Evolutionary conservation across 2,329 filamentous ascomycete genomes (phyloP).

Genomic region (Paracoccidioides brasiliensis): DNA sequence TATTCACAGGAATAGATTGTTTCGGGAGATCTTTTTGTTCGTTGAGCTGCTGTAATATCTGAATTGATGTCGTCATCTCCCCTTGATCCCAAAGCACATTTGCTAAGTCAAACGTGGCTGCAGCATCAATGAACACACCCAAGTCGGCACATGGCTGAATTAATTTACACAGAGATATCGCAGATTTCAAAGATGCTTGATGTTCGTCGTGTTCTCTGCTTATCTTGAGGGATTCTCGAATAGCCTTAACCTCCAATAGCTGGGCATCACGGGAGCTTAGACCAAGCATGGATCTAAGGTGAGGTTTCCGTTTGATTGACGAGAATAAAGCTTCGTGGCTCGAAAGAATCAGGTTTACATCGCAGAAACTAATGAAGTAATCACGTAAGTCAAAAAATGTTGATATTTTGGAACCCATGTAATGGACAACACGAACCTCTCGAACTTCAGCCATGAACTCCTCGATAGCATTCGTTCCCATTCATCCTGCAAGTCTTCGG

Average conservation of each 20-base stretch:
- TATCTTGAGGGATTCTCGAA: conserved; percentile 60
- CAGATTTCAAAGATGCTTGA: conserved; percentile 76
- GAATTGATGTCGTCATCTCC: conserved; percentile 77
- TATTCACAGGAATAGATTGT: conserved; percentile 59
- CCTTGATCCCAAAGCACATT: conserved; percentile 90
- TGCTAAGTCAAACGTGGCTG: conserved; percentile 68
- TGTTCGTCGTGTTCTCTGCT: conserved; percentile 67
- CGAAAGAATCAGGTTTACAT: conserved; percentile 68
- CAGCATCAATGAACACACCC: conserved; percentile 65
- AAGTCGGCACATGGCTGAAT: conserved; percentile 54
- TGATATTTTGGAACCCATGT: neutral
- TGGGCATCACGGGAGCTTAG: conserved; percentile 52
- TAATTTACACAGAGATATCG: conserved; percentile 69
- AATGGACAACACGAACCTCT: conserved; percentile 45
- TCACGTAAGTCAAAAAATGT: neutral
- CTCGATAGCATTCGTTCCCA: conserved; percentile 53
- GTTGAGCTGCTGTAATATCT: conserved; percentile 67
- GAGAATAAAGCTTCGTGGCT: conserved; percentile 74
- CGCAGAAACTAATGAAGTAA: conserved; percentile 30
- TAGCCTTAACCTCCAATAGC: conserved; percentile 60
- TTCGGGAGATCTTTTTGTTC: conserved; percentile 47
- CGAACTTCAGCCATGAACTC: conserved; percentile 67
- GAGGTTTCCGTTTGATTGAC: conserved; percentile 57
- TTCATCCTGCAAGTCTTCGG: conserved; percentile 47
- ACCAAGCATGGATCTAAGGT: conserved; percentile 48